Percentiles rank a stretch among this genome's conserved stretches.
Conservation (phyloP, 768 basidiomycete species). For the Termitomyces sp. region DNA sequence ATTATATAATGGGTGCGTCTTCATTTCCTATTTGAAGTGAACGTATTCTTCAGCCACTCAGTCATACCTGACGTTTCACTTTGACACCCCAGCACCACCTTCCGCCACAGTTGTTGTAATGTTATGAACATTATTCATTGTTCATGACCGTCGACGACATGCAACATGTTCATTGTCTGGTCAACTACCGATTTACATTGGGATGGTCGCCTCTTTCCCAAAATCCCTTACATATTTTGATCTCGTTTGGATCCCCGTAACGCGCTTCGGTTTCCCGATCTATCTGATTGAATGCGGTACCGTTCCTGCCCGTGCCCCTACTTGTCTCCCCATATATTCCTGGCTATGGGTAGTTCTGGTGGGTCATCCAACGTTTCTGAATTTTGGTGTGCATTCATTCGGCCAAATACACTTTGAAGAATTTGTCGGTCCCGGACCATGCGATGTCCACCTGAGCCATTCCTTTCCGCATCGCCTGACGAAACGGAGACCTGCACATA, state of each 20-base stretch:
- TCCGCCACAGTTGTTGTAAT: neutral
- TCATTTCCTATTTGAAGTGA: neutral
- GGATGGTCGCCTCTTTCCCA: no score
- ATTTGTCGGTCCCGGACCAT: neutral
- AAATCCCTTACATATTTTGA: neutral
- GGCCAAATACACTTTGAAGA: no score
- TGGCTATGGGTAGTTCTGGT: no score
- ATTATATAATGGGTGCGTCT: neutral
- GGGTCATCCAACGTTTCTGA: neutral
- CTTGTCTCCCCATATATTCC: neutral
- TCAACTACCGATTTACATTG: neutral
- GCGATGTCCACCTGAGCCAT: neutral
- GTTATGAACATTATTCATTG: no score
- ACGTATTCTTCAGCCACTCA: neutral
- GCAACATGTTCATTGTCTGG: neutral
- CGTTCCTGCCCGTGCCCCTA: no score
- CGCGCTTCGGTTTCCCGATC: no score
- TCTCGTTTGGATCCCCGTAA: neutral
- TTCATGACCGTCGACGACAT: no score
- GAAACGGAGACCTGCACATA: neutral
- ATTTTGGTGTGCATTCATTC: no score
- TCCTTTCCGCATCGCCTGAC: no score
- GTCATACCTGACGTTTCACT: neutral
- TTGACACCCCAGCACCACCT: neutral
- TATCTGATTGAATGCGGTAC: neutral